These are phyloP conservation scores for Pythium rhizo-oryzae DNA, from an alignment of 352 stramenopile genomes.

Conservation along the genomic window DNA sequence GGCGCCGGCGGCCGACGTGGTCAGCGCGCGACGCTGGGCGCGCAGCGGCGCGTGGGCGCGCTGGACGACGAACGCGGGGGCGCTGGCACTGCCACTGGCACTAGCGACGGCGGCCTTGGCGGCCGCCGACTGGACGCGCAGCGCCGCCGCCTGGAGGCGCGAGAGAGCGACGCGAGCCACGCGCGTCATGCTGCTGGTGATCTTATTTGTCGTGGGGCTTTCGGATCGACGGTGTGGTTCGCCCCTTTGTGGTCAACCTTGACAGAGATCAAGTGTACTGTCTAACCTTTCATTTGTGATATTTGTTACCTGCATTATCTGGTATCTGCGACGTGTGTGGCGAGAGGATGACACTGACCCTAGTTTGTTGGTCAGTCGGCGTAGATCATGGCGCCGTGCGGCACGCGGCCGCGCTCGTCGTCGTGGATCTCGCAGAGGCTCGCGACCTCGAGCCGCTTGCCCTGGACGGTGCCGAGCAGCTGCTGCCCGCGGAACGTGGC, in stretches of 20 bases:
- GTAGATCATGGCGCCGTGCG: constrained; percentile 48
- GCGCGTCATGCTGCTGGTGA: constrained; percentile 10
- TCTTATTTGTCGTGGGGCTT: constrained; percentile 4
- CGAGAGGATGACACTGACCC: neutral
- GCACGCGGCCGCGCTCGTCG: constrained; percentile 47
- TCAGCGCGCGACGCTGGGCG: constrained; percentile 6
- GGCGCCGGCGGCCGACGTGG: constrained; percentile 9
- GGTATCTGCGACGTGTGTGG: constrained; percentile 26
- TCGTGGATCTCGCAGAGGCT: constrained; percentile 73
- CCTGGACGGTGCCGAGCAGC: constrained; percentile 68
- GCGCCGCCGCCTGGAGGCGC: constrained; percentile 13
- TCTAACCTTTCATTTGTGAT: neutral
- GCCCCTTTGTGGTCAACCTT: neutral
- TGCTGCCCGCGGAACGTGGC: constrained; percentile 74
- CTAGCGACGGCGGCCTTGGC: constrained; percentile 4
- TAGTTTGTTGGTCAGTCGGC: constrained; percentile 12
- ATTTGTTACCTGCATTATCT: constrained; percentile 11
- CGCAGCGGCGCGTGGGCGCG: constrained; percentile 2
- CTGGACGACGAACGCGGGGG: neutral
- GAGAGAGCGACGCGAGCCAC: constrained; percentile 9
- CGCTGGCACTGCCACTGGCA: too few relatives aligned
- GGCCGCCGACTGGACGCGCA: neutral
- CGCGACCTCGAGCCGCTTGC: constrained; percentile 69
- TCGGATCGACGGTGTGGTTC: constrained; percentile 2
- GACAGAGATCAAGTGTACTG: neutral